These are phyloP conservation scores for Trichodelitschia bisporula DNA, from an alignment of 495 filamentous ascomycete genomes.

Conservation along the genomic window DNA sequence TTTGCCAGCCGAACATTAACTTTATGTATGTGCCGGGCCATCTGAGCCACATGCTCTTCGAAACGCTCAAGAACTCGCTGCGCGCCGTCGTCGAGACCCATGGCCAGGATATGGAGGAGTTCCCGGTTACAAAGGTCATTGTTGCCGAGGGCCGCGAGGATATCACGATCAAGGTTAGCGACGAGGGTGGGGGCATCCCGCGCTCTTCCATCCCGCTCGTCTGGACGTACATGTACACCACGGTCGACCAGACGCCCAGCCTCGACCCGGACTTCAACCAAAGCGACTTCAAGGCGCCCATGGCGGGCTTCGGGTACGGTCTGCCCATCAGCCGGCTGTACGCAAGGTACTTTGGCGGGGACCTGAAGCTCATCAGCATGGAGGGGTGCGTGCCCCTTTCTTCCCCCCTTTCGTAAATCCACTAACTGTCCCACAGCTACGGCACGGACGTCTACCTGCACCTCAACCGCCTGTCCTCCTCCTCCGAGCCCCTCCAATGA, in stretches of 20 bases:
- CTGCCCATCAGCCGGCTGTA: conserved; percentile 83
- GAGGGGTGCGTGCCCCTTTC: conserved; percentile 49
- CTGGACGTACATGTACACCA: conserved; percentile 99
- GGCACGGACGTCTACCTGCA: conserved; percentile 97
- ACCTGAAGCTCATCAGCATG: conserved; percentile 96
- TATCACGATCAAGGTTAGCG: conserved; percentile 92
- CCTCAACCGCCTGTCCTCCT: conserved; percentile 82
- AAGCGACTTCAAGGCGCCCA: conserved; percentile 96
- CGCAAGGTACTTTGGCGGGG: conserved; percentile 89
- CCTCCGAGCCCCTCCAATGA: conserved; percentile 93
- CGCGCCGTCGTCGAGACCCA: conserved; percentile 92
- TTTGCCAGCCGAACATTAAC: conserved; percentile 75
- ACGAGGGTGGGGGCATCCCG: conserved; percentile 90
- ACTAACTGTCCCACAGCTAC: conserved; percentile 33
- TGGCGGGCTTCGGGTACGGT: conserved; percentile 96
- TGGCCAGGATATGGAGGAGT: conserved; percentile 82
- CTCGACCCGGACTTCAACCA: conserved; percentile 96
- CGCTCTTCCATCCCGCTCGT: conserved; percentile 79
- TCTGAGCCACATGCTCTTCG: conserved; percentile 96
- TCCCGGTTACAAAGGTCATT: conserved; percentile 89
- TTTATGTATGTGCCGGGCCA: conserved; percentile 99
- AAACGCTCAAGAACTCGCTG: conserved; percentile 94
- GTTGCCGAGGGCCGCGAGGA: conserved; percentile 94
- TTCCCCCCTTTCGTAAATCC: background rate
- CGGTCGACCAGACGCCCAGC: conserved; percentile 82